Conservation (phyloP, 1,284 basidiomycete species). For the Neonothopanus nambi region DNA sequence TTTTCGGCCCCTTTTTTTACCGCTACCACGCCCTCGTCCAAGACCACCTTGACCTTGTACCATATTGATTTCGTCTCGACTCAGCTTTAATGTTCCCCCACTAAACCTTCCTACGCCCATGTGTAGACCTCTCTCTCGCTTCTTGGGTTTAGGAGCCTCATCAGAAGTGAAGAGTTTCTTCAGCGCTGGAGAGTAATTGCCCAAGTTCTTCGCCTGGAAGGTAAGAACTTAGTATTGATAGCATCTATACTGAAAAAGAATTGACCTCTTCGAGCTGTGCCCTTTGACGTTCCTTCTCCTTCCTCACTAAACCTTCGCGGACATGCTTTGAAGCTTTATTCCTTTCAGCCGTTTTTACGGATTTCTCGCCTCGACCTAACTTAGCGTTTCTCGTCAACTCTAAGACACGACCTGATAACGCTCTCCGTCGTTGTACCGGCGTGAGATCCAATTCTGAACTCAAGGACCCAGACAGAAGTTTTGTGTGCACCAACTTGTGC, state of each 20-base stretch:
- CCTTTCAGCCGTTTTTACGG: slow-evolving; percentile 57
- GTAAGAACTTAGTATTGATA: slow-evolving; percentile 16
- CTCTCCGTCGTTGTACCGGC: slow-evolving; percentile 67
- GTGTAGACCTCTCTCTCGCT: slow-evolving; percentile 61
- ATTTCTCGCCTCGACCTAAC: slow-evolving; percentile 69
- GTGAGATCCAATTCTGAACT: slow-evolving; percentile 59
- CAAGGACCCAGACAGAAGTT: slow-evolving; percentile 70
- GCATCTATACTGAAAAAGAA: slow-evolving; percentile 4
- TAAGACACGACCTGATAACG: slow-evolving; percentile 69
- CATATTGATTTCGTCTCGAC: slow-evolving; percentile 55
- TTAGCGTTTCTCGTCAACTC: slow-evolving; percentile 66
- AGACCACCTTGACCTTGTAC: slow-evolving; percentile 34
- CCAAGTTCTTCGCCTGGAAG: slow-evolving; percentile 69
- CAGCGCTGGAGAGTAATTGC: slow-evolving; percentile 76
- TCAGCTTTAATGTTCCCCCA: slow-evolving; percentile 65
- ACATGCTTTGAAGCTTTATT: slow-evolving; percentile 69
- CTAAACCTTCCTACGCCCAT: slow-evolving; percentile 80
- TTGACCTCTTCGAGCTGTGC: slow-evolving; percentile 66
- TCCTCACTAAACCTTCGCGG: slow-evolving; percentile 64
- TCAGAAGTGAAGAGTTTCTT: slow-evolving; percentile 60
- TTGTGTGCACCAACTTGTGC: slow-evolving; percentile 75
- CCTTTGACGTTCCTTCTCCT: slow-evolving; percentile 54
- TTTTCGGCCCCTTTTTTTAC: slow-evolving; percentile 15
- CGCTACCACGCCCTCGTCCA: slow-evolving; percentile 10
- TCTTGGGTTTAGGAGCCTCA: slow-evolving; percentile 34